Percentiles rank a stretch among this genome's conserved stretches.
Evolutionary conservation across 805 yeast species (phyloP).

Genomic region (Kurtzmaniella cleridarum): DNA sequence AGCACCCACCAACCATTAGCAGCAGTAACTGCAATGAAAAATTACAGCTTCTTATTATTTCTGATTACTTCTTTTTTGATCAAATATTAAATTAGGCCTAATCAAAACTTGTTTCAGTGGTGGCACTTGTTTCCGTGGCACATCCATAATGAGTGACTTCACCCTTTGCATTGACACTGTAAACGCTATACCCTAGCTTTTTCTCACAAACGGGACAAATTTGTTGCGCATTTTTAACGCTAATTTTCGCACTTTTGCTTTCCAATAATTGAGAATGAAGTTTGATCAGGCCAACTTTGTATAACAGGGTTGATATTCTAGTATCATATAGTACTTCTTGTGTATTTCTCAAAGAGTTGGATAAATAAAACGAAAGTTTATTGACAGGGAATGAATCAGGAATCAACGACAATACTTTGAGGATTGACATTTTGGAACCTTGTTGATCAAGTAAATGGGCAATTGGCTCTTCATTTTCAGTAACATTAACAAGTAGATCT

Average conservation of each 20-base stretch:
- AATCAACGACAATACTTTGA: slow-evolving; percentile 41
- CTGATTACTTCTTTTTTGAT: no score
- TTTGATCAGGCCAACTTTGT: slow-evolving; percentile 49
- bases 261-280: slow-evolving; percentile 39
- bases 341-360: slow-evolving; percentile 37
- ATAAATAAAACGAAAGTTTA: slow-evolving; percentile 40
- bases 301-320: slow-evolving; percentile 41
- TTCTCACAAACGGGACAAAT: slow-evolving; percentile 59
- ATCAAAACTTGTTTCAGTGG: no score
- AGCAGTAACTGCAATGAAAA: no score
- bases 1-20: no score
- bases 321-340: slow-evolving; percentile 35
- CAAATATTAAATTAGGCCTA: no score
- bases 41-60: no score
- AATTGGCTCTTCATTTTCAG: slow-evolving; percentile 30
- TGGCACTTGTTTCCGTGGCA: slow-evolving; percentile 5
- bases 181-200: slow-evolving; percentile 48
- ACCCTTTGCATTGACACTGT: slow-evolving; percentile 42
- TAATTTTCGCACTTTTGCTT: slow-evolving; percentile 29
- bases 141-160: slow-evolving; percentile 57
- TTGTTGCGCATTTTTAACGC: slow-evolving; percentile 33
- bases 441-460: slow-evolving; percentile 37
- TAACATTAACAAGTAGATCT: slow-evolving; percentile 36
- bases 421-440: slow-evolving; percentile 45
- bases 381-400: slow-evolving; percentile 47